These are phyloP conservation scores for Cystofilobasidium bisporidii DNA, from an alignment of 768 basidiomycete genomes.

Conservation along the genomic window DNA sequence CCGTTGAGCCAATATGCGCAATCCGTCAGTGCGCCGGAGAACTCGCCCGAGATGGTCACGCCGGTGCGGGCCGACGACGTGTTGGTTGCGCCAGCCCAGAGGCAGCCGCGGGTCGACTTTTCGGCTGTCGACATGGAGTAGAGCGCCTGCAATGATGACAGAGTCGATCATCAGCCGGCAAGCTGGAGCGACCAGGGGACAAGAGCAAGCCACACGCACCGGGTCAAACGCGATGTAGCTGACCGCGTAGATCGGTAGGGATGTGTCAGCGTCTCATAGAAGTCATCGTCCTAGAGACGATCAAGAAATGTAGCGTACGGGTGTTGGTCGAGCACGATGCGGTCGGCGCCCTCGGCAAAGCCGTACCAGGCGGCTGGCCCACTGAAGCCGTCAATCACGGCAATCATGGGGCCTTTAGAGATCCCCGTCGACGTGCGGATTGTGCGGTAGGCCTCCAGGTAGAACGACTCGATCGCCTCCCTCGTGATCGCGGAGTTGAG, in stretches of 20 bases:
- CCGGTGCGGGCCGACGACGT: constrained; percentile 68
- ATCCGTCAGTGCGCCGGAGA: constrained; percentile 33
- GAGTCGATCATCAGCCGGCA: too few relatives aligned
- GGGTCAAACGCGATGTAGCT: constrained; percentile 30
- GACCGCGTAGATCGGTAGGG: too few relatives aligned
- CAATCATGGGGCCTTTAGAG: constrained; percentile 72
- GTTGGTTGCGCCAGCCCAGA: constrained; percentile 67
- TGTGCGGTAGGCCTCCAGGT: constrained; percentile 71
- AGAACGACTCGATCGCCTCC: constrained; percentile 39
- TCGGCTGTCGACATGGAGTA: background rate
- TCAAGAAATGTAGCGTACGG: too few relatives aligned
- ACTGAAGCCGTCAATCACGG: constrained; percentile 37
- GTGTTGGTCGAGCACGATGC: constrained; percentile 65
- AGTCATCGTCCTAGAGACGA: too few relatives aligned
- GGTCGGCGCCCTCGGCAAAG: constrained; percentile 70
- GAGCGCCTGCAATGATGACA: background rate
- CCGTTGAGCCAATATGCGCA: constrained; percentile 43
- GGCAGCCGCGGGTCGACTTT: background rate
- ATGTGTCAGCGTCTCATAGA: too few relatives aligned
- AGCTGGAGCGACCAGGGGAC: background rate
- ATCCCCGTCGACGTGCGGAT: constrained; percentile 56
- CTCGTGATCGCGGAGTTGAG: constrained; percentile 50
- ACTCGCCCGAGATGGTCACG: constrained; percentile 75
- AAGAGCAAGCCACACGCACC: background rate
- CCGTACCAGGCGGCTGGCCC: constrained; percentile 55